These are phyloP conservation scores for Pythium oligandrum DNA, from an alignment of 352 stramenopile species.

Conservation along the genomic window DNA sequence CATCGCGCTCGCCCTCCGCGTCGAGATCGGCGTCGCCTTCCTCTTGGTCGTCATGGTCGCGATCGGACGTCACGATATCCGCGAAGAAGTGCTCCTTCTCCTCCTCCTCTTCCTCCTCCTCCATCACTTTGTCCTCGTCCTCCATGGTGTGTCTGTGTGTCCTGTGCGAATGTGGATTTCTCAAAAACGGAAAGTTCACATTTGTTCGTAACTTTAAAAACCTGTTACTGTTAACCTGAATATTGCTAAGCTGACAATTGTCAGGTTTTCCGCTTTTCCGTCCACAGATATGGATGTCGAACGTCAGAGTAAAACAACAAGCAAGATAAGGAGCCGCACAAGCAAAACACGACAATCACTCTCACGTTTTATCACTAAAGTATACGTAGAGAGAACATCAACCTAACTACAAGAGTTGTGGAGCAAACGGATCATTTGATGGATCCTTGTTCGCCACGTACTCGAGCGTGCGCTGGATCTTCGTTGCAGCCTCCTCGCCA, in stretches of 20 bases:
- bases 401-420: not conserved
- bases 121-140: slow-evolving; percentile 24
- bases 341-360: not conserved
- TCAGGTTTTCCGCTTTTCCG: not conserved
- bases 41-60: slow-evolving; percentile 3
- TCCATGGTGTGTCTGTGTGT: not conserved
- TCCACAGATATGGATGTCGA: too few relatives aligned
- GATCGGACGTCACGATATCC: slow-evolving; percentile 5
- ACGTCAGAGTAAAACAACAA: too few relatives aligned
- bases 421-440: slow-evolving; percentile 37
- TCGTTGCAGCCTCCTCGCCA: slow-evolving; percentile 19
- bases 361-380: not conserved
- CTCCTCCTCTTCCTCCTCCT: slow-evolving; percentile 17
- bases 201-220: too few relatives aligned
- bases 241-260: not conserved
- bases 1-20: not conserved
- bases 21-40: slow-evolving; percentile 1
- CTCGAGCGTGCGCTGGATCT: slow-evolving; percentile 36
- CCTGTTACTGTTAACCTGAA: not conserved
- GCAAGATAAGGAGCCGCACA: not conserved
- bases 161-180: too few relatives aligned
- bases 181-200: too few relatives aligned
- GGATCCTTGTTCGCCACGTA: slow-evolving; percentile 30
- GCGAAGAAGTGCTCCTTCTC: slow-evolving; percentile 9
- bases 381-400: not conserved